Evolutionary conservation across 2,329 filamentous ascomycete genomes (phyloP).

Genomic region (Domatiomyces globalis): DNA sequence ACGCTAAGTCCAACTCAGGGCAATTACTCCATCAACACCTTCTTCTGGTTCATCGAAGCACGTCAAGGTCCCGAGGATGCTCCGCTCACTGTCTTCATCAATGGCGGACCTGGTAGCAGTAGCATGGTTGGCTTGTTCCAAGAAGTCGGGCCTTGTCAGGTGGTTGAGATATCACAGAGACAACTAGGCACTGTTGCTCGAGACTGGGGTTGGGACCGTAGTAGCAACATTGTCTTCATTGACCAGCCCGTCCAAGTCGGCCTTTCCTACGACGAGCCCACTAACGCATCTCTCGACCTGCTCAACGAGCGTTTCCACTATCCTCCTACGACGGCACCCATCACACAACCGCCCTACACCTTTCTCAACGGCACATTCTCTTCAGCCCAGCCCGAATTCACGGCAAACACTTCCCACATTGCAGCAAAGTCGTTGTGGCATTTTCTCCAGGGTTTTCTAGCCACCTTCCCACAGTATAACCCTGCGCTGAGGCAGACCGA

Average conservation of each 20-base stretch:
- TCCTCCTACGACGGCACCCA: constrained; percentile 21
- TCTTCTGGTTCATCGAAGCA: constrained; percentile 32
- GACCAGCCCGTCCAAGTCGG: constrained; percentile 37
- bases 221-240: constrained; percentile 28
- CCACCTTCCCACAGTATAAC: constrained; percentile 44
- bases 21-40: constrained; percentile 24
- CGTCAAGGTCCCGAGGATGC: constrained; percentile 31
- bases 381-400: constrained; percentile 35
- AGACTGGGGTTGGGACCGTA: constrained; percentile 37
- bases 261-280: constrained; percentile 35
- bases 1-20: constrained; percentile 20
- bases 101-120: constrained; percentile 39
- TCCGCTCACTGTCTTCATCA: constrained; percentile 39
- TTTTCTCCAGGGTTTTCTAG: constrained; percentile 41
- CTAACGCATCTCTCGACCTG: constrained; percentile 31
- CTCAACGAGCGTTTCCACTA: constrained; percentile 20
- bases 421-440: constrained; percentile 52
- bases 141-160: constrained; percentile 33
- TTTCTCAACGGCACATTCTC: constrained; percentile 52
- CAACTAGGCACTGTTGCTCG: constrained; percentile 31
- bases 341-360: constrained; percentile 20
- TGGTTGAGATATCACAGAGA: constrained; percentile 28
- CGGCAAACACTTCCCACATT: constrained; percentile 42
- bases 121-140: constrained; percentile 40
- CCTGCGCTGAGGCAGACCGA: constrained; percentile 31